A percentile compares a stretch with the other conserved stretches of the same genome.
phyloP scores from a whole-genome alignment of 2,329 filamentous ascomycete genomes.

The Trichophyton benhamiae region DNA sequence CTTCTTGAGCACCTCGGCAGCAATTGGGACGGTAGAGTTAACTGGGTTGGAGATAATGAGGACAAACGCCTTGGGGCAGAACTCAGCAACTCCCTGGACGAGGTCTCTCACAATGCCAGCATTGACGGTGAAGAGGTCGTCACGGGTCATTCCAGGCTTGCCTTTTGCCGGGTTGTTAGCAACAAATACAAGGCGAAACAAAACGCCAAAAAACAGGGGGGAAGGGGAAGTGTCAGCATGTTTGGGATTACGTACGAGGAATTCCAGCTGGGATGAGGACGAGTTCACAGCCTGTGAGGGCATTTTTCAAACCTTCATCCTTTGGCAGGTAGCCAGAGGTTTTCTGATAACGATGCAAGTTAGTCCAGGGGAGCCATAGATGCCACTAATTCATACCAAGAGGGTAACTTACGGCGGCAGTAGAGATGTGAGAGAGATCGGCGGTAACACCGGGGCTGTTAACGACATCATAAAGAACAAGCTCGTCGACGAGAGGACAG shows the following conservation, averaged over 20 bases:
- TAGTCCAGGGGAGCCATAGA: not conserved
- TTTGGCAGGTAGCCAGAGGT: slow-evolving; percentile 81
- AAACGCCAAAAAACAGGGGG: not conserved
- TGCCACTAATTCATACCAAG: not conserved
- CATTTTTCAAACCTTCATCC: slow-evolving; percentile 68
- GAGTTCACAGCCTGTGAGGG: slow-evolving; percentile 86
- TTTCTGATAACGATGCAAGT: slow-evolving; percentile 44
- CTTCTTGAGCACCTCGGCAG: slow-evolving; percentile 89
- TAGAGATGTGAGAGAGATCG: slow-evolving; percentile 95
- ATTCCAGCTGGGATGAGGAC: slow-evolving; percentile 97
- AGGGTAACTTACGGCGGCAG: slow-evolving; percentile 55
- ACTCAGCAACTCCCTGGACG: slow-evolving; percentile 75
- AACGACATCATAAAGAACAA: slow-evolving; percentile 97
- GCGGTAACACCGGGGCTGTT: slow-evolving; percentile 94
- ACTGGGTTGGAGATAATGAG: slow-evolving; percentile 99
- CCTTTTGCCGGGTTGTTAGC: slow-evolving; percentile 40
- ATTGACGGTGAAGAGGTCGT: slow-evolving; percentile 99
- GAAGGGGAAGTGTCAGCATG: not conserved
- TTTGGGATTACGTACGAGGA: slow-evolving; percentile 58
- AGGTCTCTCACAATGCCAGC: slow-evolving; percentile 93
- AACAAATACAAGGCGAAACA: not conserved
- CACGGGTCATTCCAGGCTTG: slow-evolving; percentile 98
- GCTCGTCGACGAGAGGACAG: slow-evolving; percentile 75
- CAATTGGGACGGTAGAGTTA: slow-evolving; percentile 97
- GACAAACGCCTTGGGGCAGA: slow-evolving; percentile 83